Percentiles rank a stretch among this genome's conserved stretches.
These are phyloP conservation scores for Dittrichia graveolens DNA, from an alignment of 129 eudicot genomes.

Conservation along the genomic window DNA sequence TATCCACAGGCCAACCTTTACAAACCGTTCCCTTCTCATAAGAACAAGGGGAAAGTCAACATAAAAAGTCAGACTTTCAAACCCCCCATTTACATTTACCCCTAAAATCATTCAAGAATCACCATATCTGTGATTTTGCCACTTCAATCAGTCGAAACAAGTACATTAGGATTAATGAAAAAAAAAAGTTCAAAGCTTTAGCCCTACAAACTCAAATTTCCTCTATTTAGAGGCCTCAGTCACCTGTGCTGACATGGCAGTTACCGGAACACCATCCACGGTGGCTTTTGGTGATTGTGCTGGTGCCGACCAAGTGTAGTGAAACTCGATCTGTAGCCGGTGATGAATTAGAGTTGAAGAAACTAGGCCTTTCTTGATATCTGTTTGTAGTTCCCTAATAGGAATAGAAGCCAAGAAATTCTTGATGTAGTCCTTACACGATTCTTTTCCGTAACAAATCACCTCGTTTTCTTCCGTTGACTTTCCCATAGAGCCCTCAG, in stretches of 20 bases:
- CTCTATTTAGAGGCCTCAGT: conserved; percentile 14
- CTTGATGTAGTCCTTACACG: conserved; percentile 84
- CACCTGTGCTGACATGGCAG: conserved; percentile 26
- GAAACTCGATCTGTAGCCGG: conserved; percentile 80
- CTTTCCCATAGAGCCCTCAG: conserved; percentile 13
- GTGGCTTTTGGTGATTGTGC: conserved; percentile 11
- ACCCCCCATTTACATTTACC: conserved; percentile 23
- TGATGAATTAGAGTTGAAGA: conserved; percentile 64
- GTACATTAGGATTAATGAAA: background rate
- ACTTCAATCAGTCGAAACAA: conserved; percentile 15
- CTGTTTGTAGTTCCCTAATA: conserved; percentile 70
- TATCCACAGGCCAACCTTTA: conserved; percentile 17
- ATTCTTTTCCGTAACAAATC: conserved; percentile 65
- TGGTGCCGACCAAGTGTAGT: conserved; percentile 52
- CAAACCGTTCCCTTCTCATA: conserved; percentile 5
- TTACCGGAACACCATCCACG: background rate
- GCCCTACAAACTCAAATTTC: conserved; percentile 18
- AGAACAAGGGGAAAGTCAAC: conserved; percentile 27
- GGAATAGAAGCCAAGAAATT: conserved; percentile 87
- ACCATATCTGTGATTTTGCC: conserved; percentile 18
- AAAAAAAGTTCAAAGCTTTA: conserved; percentile 17
- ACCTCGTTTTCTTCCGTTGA: conserved; percentile 36
- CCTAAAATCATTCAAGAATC: conserved; percentile 7
- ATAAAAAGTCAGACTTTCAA: conserved; percentile 8
- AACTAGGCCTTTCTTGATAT: conserved; percentile 71